Base-by-base conservation (phyloP, 176 grass and related monocot species). In the Carex cristatella region DNA sequence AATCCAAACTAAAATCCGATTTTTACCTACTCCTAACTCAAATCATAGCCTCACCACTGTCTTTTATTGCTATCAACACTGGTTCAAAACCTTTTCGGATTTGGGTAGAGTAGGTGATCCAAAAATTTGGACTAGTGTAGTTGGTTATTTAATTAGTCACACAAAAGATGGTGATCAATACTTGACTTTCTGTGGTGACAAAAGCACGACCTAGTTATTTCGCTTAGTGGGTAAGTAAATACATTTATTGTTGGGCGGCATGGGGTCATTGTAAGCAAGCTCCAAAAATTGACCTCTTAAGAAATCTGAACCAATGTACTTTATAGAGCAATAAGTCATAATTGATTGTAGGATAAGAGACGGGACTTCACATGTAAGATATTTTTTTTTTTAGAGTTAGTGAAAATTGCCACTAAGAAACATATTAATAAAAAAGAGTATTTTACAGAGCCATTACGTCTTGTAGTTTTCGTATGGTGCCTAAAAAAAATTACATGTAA, bases 111-210 rank as follows among this genome's bases (percentile, higher is more conserved):
- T 78, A 56, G 51, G 33, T 78, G 12, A 78, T 78, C 74, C 28
- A 7, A 55, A 78, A 2, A 57, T 4, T 30, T 54, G 1, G 49
- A 78, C 51, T 56, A 78, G 27, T 33, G 11, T 56, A 32, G 11
- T 78, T 14, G 51, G 74, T 78, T 4, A 46, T 18, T 7, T 16
- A 23, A 23, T 23, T 23, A 16, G 12, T 56, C 51, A 15, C 48
- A 78, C 35, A 31, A 78, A 78, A 35, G 5, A 78, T 78, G 74
- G 49, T 78, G 51, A 78, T 31, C 49, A 32, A 78, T 78, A 28
- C 74, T 78, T 33, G 51, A 57, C 74, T 78, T 32, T 55, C 2
- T 32, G 51, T 57, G 49, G 9, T 18, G 28, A 57, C 74, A 32
- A 16, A 57, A 78, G 3, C 19, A 14, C 23, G 71, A 54, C n/a